Percentiles rank a stretch among this genome's conserved stretches.
Conservation (phyloP, 768 basidiomycete species). For the Clitopilus hobsonii region DNA sequence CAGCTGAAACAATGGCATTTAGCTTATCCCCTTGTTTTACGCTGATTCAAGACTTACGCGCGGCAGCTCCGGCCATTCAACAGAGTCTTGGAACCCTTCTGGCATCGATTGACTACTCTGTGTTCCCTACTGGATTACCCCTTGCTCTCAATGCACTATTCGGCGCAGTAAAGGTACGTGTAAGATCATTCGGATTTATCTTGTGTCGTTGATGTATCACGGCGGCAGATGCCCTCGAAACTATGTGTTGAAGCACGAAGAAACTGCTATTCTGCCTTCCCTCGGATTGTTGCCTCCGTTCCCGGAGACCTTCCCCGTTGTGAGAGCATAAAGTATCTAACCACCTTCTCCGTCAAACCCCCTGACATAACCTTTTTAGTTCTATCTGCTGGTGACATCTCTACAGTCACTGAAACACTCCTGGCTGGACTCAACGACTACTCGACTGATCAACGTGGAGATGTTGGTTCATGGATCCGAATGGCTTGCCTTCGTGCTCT, state of each 20-base stretch:
- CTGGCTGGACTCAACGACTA: slow-evolving; percentile 85
- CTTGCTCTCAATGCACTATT: slow-evolving; percentile 56
- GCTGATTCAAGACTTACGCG: slow-evolving; percentile 58
- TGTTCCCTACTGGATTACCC: slow-evolving; percentile 47
- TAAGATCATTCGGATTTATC: neutral
- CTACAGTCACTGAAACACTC: slow-evolving; percentile 49
- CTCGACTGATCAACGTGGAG: slow-evolving; percentile 89
- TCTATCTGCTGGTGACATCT: slow-evolving; percentile 39
- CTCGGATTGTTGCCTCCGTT: slow-evolving; percentile 34
- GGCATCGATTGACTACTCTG: slow-evolving; percentile 62
- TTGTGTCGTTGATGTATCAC: slow-evolving; percentile 13
- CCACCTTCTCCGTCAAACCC: neutral
- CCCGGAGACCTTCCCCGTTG: slow-evolving; percentile 9
- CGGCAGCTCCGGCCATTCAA: slow-evolving; percentile 50
- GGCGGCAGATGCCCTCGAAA: slow-evolving; percentile 17
- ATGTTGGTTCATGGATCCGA: slow-evolving; percentile 95
- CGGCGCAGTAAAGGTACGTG: slow-evolving; percentile 45
- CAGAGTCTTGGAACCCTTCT: slow-evolving; percentile 72
- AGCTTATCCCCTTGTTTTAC: slow-evolving; percentile 25
- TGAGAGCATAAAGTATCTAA: slow-evolving; percentile 6
- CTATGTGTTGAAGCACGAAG: slow-evolving; percentile 55
- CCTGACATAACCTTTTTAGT: slow-evolving; percentile 27
- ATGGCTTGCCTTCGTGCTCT: slow-evolving; percentile 70
- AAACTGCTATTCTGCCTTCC: slow-evolving; percentile 39
- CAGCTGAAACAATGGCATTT: no score